Base-by-base conservation (phyloP, 2,329 filamentous ascomycete species). In the Metarhizium robertsii region DNA sequence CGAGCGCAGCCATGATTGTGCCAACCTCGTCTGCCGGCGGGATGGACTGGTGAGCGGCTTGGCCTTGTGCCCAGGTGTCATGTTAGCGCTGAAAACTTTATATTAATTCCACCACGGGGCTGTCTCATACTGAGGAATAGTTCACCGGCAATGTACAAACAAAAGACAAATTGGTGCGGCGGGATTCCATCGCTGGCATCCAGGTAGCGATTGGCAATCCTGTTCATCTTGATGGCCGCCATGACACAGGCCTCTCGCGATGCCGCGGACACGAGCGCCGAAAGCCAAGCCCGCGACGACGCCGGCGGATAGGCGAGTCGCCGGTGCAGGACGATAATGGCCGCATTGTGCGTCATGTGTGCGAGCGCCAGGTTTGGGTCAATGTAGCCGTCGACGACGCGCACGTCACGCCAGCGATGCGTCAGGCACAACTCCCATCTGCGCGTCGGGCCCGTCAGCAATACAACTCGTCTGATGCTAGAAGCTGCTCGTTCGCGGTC, bases 341-440 rank as follows among this genome's bases (percentile, higher is more conserved):
- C 69, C 1, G 71, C 66, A 54, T 75, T 74, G 56, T 75, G 73
- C 2, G 71, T 74, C 38, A 73, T 68, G 58, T 75, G 73, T 0
- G 73, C 71, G 2, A 74, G 59, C 0, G 52, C 34, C 40, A 53
- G 16, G 40, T 77, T 76, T 2, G 74, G 74, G 53, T 77, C 74
- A 64, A 77, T 71, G 51, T 73, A 67, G 7, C 60, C 61, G 50
- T 76, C 73, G 2, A 73, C 60, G 6, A 71, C 72, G 18, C 73
- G 71, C 0, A 67, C 67, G 29, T 70, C 67, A 1, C 66, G 61
- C 74, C 74, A 77, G 51, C 69, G 67, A 40, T 70, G 68, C 0
- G 74, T 73, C 0, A 76, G 64, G 53, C 73, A 72, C 50, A 75
- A 64, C 55, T 76, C 75, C 74, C 74, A 76, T 52, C 71, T 73